phyloP scores from a whole-genome alignment of 2,329 filamentous ascomycete species.

The Trichoderma atroviride region DNA sequence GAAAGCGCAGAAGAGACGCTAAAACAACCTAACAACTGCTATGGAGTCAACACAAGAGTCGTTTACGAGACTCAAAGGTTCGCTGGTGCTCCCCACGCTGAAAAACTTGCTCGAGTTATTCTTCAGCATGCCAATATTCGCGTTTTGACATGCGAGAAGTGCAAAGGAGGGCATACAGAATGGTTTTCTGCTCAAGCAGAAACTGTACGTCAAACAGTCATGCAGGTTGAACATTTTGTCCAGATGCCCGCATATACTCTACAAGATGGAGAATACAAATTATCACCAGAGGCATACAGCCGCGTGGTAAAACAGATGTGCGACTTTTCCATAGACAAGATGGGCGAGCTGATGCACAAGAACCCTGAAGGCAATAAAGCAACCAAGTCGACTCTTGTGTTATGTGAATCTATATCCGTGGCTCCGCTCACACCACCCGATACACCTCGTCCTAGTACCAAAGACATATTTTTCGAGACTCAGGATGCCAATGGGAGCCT shows the following conservation, averaged over 20 bases:
- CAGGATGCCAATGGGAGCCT: neutral
- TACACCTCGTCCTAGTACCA: neutral
- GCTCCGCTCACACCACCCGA: neutral
- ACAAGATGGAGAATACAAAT: conserved; percentile 2
- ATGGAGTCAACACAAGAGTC: neutral
- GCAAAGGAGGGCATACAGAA: conserved; percentile 5
- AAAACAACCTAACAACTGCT: neutral
- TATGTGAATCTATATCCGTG: neutral
- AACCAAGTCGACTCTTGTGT: neutral
- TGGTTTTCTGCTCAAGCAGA: neutral
- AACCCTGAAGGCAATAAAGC: neutral
- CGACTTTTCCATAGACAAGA: neutral
- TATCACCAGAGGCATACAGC: conserved; percentile 7
- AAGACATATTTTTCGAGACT: neutral
- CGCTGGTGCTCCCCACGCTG: neutral
- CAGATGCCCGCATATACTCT: conserved; percentile 13
- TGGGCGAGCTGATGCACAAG: conserved; percentile 1
- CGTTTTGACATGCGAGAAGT: neutral
- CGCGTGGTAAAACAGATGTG: conserved; percentile 8
- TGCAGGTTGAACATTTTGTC: neutral
- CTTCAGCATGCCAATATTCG: conserved; percentile 8
- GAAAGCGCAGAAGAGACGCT: conserved; percentile 5
- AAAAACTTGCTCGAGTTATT: neutral
- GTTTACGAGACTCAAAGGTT: conserved; percentile 6
- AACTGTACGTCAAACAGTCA: conserved; percentile 1